Evolutionary conservation across 192 early-diverging fungal genomes (phyloP), one percentile per base, ranked within the genome.

Genomic region (Coemansia sp.): DNA sequence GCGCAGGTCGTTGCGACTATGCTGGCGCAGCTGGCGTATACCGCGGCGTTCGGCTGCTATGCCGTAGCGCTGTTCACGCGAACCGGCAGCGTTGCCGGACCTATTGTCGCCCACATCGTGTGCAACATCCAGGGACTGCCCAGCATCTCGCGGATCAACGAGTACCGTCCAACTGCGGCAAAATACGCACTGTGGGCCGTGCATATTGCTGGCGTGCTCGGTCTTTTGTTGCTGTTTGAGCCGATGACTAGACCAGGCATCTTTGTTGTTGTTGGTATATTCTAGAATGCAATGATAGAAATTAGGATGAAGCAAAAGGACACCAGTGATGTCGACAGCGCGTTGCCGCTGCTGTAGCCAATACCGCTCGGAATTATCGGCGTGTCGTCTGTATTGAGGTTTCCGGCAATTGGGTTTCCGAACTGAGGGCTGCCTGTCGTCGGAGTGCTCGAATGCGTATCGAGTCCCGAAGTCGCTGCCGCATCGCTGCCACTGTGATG

Each of bases 331-430:
- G 37, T 5, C 15, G 53, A 15, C 4, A 17, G 0, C 53, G 10
- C 8, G 14, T 3, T 17, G 11, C 29, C 25, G 15, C 29, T 40
- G 59, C 62, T 81, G 63, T 81, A 81, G 12, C 78, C 78, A 11
- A 57, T 64, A 5, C 78, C 78, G 32, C 61, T 68, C 19, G 78
- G 78, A 17, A 62, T 53, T 8, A 81, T 72, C 0, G 68, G 78
- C 31, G 46, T 57, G n/a, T 57, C 54, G 31, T 56, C 41, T 22
- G 62, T 68, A 41, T 69, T 70, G 24, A 75, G 22, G 17, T 36
- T 39, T n/a, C 78, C 73, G 15, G 74, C 73, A 24, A 81, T 59
- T 1, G 78, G 78, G 56, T 81, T 81, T 14, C 78, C 78, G 46
- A 64, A 68, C 65, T 81, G 78, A 58, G 41, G 3, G 35, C 39